phyloP scores from a whole-genome alignment of 495 filamentous ascomycete genomes.

The Hypoxylon perforatum region DNA sequence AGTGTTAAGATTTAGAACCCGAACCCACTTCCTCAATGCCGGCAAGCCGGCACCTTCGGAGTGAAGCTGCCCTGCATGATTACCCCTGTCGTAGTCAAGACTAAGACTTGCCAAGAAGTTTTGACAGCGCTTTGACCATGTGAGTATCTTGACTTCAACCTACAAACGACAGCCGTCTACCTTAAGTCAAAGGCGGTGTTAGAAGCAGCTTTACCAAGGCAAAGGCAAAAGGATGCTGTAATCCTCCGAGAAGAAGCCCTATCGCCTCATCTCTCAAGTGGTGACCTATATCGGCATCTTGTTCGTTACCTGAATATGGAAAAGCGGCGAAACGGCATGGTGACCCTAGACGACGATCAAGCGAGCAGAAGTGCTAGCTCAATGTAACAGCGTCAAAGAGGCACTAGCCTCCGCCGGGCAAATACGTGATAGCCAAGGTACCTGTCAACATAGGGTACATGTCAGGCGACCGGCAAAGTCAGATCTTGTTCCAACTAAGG shows the following conservation, averaged over 20 bases:
- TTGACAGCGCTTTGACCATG: constrained; percentile 32
- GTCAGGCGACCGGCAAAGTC: constrained; percentile 21
- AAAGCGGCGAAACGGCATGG: constrained; percentile 10
- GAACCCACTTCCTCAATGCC: constrained; percentile 37
- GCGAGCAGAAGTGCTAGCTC: constrained; percentile 34
- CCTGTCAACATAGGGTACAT: constrained; percentile 25
- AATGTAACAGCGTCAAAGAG: constrained; percentile 40
- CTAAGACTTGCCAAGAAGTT: constrained; percentile 41
- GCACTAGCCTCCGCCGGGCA: constrained; percentile 11
- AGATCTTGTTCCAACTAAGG: constrained; percentile 34
- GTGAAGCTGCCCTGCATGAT: constrained; percentile 22
- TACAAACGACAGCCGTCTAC: neutral
- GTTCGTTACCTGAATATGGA: constrained; percentile 3
- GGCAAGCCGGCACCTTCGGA: constrained; percentile 16
- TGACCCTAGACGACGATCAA: constrained; percentile 55
- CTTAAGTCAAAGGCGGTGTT: neutral
- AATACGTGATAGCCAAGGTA: constrained; percentile 21
- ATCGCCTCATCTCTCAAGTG: neutral
- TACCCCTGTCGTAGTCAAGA: constrained; percentile 34
- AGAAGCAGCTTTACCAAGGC: neutral
- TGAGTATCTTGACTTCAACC: constrained; percentile 21
- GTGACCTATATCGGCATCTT: neutral
- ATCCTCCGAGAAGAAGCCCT: neutral
- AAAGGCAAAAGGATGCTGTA: neutral
- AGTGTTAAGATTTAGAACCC: constrained; percentile 31